Conservation (phyloP, 768 basidiomycete species). For the Gelatoporia subvermispora region DNA sequence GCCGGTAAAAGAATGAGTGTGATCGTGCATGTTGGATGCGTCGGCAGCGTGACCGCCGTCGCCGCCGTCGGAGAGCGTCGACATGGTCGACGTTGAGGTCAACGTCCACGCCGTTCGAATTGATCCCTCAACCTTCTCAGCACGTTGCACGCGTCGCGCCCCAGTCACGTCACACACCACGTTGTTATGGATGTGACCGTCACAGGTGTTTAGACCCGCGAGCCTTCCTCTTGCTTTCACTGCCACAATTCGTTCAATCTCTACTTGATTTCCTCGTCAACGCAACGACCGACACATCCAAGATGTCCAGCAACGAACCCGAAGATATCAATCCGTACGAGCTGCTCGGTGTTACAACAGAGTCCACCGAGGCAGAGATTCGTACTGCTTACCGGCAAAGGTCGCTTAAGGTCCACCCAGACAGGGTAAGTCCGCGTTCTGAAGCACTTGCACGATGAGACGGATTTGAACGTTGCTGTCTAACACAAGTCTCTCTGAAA, state of each 20-base stretch:
- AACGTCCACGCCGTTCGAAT: not conserved
- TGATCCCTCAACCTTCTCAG: no score
- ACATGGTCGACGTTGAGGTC: constrained; percentile 18
- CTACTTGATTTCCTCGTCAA: no score
- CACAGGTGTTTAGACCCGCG: no score
- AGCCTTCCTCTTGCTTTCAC: not conserved
- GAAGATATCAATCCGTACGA: constrained; percentile 73
- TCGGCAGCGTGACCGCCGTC: constrained; percentile 23
- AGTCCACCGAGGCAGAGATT: constrained; percentile 74
- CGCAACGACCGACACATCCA: no score
- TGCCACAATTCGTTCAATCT: not conserved
- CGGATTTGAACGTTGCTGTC: constrained; percentile 9
- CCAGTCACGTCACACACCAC: not conserved
- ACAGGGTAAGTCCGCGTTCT: constrained; percentile 51
- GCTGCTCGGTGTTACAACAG: constrained; percentile 52
- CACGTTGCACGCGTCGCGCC: not conserved
- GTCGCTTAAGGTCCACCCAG: constrained; percentile 84
- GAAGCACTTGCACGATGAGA: not conserved
- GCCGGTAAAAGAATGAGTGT: constrained; percentile 13
- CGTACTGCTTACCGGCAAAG: constrained; percentile 73
- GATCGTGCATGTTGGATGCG: constrained; percentile 10
- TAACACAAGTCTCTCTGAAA: constrained; percentile 26
- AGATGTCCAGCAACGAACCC: constrained; percentile 25
- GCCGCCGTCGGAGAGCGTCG: constrained; percentile 29
- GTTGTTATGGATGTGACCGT: no score